Base-by-base conservation (phyloP, 129 eudicot species). In the Flaveria bidentis region DNA sequence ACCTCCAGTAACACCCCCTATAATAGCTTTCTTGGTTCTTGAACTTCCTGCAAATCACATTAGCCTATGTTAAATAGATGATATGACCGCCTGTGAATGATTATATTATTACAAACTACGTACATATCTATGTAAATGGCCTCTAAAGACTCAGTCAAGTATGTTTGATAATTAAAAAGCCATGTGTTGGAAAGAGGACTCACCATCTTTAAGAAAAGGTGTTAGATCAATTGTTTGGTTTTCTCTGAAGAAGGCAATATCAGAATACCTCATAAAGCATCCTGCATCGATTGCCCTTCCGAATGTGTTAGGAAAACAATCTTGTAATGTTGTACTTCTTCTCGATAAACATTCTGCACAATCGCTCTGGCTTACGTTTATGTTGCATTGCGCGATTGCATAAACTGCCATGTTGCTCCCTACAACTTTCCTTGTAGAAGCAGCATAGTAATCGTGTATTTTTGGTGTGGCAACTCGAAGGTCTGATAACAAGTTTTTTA, bases 311-410 rank as follows among this genome's bases (percentile, higher is more conserved):
- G 65, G 65, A 58, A 58, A 33, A 58, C 65, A 58, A 58, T 58
- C 7, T 2, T 8, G 20, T 23, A 58, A 58, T 4, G 65, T 20
- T 58, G 16, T 58, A 80, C 52, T 50, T 18, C 58, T 58, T 60
- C 53, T 57, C 13, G 49, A 46, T 45, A 80, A 50, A 60, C 83
- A 80, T 46, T 46, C 44, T 6, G 36, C 46, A 60, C 83, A 80
- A 39, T 39, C 74, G 0, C 39, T 23, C 41, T 72, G 58, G 78
- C 58, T 80, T 51, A 80, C 45, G 65, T 66, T 80, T 42, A 30
- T 14, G 23, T 75, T 26, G 41, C 83, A 80, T 52, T 80, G 83
- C 50, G 78, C 83, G 45, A 80, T 42, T n/a, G 83, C 83, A 17
- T 80, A 80, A 13, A 72, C 42, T 15, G 83, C 64, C 9, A 13